Base-by-base conservation (phyloP, 1,284 basidiomycete genomes). In the Trichosporon faecale region DNA sequence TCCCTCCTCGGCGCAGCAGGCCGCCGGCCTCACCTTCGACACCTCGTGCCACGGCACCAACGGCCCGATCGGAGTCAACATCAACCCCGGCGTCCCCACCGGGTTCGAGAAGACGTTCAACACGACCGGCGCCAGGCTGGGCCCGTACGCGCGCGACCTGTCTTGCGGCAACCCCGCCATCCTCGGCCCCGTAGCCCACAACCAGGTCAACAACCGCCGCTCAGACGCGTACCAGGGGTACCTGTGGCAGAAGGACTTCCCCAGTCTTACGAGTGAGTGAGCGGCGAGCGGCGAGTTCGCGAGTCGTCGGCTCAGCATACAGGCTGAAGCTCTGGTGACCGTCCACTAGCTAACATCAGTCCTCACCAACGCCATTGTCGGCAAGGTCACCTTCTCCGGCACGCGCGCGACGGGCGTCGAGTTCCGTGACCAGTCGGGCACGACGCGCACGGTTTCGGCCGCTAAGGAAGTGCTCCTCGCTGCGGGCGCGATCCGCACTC, bases 401-500 rank as follows among this genome's bases (percentile, higher is more conserved):
- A 72, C 76, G 7, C 69, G 71, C 1, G 79, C 80, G 0, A 79
- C 77, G 3, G 79, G 79, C 12, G 68, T 80, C 55, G 73, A 80
- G 68, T 78, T 78, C 72, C 61, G 67, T 0, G 77, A 77, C 64
- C 70, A 75, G 67, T 66, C 72, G 16, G 72, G 70, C 2, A 66
- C 67, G 2, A 73, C 75, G 1, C 82, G 79, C 73, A 78, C 74
- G 5, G 77, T 80, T 65, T 72, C 73, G 2, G 85, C 84, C 7
- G 68, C 70, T 7, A 76, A 70, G 33, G 85, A 85, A 67, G 84
- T 85, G 21, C 79, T 86, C 72, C 71, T 85, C 12, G 80, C 85
- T 0, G 77, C 84, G 0, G 85, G 85, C 0, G 74, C 84, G 1
- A 81, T 85, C 75, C 80, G 81, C 74, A 82, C 82, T 0, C 85